Conservation (phyloP, 768 basidiomycete species). For the Hypholoma sublateritium region DNA sequence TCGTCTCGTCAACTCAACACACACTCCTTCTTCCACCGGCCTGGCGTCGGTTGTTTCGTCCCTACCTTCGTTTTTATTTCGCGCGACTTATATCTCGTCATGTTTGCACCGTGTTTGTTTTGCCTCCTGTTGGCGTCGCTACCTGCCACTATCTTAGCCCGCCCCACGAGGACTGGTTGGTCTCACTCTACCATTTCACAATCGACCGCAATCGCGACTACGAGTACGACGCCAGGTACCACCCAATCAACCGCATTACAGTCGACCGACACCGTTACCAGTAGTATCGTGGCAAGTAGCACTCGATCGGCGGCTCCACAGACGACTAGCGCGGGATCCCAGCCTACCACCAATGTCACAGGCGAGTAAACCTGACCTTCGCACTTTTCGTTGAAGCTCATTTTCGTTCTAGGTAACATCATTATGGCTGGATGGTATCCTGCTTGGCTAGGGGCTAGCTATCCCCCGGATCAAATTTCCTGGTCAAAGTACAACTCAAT, state of each 20-base stretch:
- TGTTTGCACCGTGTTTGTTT: not conserved
- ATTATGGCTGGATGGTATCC: slow-evolving; percentile 48
- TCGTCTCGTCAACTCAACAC: not conserved
- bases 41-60: not conserved
- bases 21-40: not conserved
- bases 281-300: not conserved
- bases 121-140: not conserved
- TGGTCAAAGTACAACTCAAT: slow-evolving; percentile 48
- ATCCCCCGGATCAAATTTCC: slow-evolving; percentile 37
- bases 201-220: too few relatives aligned
- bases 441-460: slow-evolving; percentile 38
- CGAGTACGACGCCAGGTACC: too few relatives aligned
- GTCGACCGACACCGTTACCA: not conserved
- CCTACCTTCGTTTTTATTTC: not conserved
- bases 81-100: not conserved
- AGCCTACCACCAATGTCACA: too few relatives aligned
- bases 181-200: not conserved
- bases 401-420: not conserved
- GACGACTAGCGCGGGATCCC: too few relatives aligned
- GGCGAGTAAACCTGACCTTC: too few relatives aligned
- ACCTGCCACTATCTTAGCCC: not conserved
- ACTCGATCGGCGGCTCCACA: not conserved
- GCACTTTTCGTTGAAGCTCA: not conserved
- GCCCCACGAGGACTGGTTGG: not conserved
- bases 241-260: too few relatives aligned